Base-by-base conservation (phyloP, 495 filamentous ascomycete genomes). In the Lepidopterella palustris region DNA sequence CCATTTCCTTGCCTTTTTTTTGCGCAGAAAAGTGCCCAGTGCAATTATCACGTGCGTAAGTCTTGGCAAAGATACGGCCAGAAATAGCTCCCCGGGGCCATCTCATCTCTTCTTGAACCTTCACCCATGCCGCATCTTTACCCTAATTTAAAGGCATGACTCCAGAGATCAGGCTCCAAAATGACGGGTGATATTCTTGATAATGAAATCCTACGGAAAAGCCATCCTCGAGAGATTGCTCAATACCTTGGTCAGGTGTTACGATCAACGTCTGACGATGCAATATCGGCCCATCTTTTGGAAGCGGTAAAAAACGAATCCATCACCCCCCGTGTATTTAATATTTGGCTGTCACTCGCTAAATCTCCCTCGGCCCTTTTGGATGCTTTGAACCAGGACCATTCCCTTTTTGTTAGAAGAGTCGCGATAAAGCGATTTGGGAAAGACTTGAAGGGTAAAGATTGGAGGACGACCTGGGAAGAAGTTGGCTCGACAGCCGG, bases 401-500 rank as follows among this genome's bases (percentile, higher is more conserved):
- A 55, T 11, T 66, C 63, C 4, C 15, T 62, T 32, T 18, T 61
- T n/a, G 45, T 61, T 31, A 54, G 63, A 1, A 20, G 27, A 31
- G 4, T 26, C 10, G 63, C 53, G 9, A 58, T 62, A 20, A 55
- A 39, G 18, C 20, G 26, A 28, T 42, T 66, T 15, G 24, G 24
- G 2, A 59, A 52, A 45, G n/a, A 51, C 1, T 52, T 66, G 10
- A 49, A 24, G n/a, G 35, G 54, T 28, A 5, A 45, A n/a, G n/a
- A 59, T 42, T 66, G 63, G 63, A 55, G 20, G 13, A 18, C 13
- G 39, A 51, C 32, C 15, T 62, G 58, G 59, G 42, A 62, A 4
- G 27, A 5, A 11, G 48, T 66, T 29, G 63, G 63, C 0, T 53
- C 31, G 2, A 48, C 42, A 5, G 40, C 24, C 25, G 63, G 63